Evolutionary conservation across 192 early-diverging fungal genomes (phyloP), one percentile per base, ranked within the genome.

Genomic region (Thoreauomyces humboldtii): DNA sequence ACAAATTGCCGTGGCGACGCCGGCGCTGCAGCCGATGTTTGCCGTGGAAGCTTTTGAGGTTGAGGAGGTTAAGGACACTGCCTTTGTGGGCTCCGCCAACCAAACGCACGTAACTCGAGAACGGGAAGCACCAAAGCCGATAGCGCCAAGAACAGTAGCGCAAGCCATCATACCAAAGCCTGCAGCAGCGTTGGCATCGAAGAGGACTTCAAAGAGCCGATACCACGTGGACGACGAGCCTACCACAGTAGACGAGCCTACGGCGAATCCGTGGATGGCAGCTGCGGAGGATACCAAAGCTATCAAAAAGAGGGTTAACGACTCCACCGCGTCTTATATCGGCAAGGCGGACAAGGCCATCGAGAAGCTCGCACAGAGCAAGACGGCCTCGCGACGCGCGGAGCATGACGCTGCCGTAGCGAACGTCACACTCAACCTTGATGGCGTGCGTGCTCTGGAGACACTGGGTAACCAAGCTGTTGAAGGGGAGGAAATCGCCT

Each of bases 261-360:
- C n/a, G n/a, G n/a, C n/a, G n/a, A 95, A 95, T 70, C 93, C 93
- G 5, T 95, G 93, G 93, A 77, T 95, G 0, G 74, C 48, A 29
- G 47, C 34, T 31, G 59, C 34, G 6, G 73, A 83, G 25, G 71
- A 74, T 29, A 48, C 25, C 33, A 58, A 45, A 50, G 77, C 77
- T 55, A 73, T 75, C 9, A 77, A 82, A 55, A 85, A 81, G 58
- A 75, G 70, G 32, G 85, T 87, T 42, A 74, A 80, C 50, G 44
- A 46, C 12, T 17, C 44, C 44, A 52, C 15, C 55, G 55, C 34
- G 9, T 22, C 32, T 80, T 68, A 78, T 77, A 62, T 78, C 60
- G 77, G 80, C 7, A 86, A 83, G 51, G 65, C 70, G 9, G 88
- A 92, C 44, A 86, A 88, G 55, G 76, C 86, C 38, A 75, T 86